Conservation (phyloP, 805 yeast genomes). For the Pichia membranifaciens region DNA sequence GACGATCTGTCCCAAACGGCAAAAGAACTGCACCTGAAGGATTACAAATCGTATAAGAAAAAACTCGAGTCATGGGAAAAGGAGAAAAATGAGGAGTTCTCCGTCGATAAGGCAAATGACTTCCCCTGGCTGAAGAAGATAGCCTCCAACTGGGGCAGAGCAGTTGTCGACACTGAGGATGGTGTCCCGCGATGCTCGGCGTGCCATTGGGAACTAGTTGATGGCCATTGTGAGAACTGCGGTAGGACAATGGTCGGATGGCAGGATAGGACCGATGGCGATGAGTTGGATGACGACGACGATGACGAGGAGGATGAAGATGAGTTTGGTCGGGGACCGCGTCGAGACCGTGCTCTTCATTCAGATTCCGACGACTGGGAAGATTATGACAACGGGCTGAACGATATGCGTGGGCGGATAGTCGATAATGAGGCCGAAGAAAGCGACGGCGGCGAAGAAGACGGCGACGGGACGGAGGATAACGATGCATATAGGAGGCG, state of each 20-base stretch:
- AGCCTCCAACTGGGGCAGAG: conserved; percentile 44
- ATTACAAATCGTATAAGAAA: background rate
- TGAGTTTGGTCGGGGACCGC: background rate
- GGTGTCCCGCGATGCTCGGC: conserved; percentile 70
- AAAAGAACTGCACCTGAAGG: background rate
- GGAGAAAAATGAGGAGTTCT: conserved; percentile 32
- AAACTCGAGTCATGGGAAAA: conserved; percentile 20
- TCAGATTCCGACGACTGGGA: conserved; percentile 8
- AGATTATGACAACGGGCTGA: conserved; percentile 12
- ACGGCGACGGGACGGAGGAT: background rate
- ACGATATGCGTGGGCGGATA: background rate
- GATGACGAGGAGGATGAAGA: conserved; percentile 11
- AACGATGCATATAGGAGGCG: background rate
- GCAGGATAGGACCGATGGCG: conserved; percentile 14
- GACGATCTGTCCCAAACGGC: conserved; percentile 20
- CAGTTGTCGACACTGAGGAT: conserved; percentile 56
- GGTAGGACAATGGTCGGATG: conserved; percentile 41
- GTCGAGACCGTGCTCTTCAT: background rate
- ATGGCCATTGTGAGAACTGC: conserved; percentile 62
- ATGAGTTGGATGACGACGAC: conserved; percentile 11
- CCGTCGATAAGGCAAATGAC: conserved; percentile 30
- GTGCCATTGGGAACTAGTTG: conserved; percentile 78
- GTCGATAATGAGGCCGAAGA: conserved; percentile 6
- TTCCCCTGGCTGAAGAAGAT: conserved; percentile 41
- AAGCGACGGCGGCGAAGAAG: conserved; percentile 5